Percentiles rank a stretch among this genome's conserved stretches.
These are phyloP conservation scores for Grammothele lineata DNA, from an alignment of 768 basidiomycete species.

Conservation along the genomic window DNA sequence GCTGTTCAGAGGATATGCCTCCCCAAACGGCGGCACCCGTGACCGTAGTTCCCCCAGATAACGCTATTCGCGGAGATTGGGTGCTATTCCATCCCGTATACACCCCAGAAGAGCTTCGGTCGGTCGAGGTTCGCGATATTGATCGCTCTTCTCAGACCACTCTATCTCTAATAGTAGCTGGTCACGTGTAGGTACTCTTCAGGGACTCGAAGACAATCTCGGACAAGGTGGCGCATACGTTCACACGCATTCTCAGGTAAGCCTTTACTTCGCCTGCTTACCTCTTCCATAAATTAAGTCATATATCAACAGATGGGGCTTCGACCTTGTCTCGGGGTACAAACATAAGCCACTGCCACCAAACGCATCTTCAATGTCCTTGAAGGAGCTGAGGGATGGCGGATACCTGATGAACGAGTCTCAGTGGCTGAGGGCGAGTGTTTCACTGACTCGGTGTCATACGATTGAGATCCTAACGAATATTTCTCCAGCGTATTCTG, in stretches of 20 bases:
- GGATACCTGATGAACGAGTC: slow-evolving; percentile 72
- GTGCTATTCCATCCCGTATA: slow-evolving; percentile 94
- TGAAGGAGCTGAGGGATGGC: slow-evolving; percentile 68
- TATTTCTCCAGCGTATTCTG: slow-evolving; percentile 41
- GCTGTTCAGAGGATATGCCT: slow-evolving; percentile 13
- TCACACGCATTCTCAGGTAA: slow-evolving; percentile 54
- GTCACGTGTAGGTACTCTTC: slow-evolving; percentile 56
- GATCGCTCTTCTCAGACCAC: neutral
- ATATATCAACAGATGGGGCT: slow-evolving; percentile 44
- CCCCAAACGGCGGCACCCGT: slow-evolving; percentile 5
- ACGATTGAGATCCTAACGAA: slow-evolving; percentile 27
- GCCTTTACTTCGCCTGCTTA: slow-evolving; percentile 10
- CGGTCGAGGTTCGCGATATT: slow-evolving; percentile 53
- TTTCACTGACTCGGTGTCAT: neutral
- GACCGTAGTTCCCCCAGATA: slow-evolving; percentile 3
- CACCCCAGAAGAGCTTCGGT: slow-evolving; percentile 62
- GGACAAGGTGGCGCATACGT: slow-evolving; percentile 67
- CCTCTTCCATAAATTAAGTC: neutral
- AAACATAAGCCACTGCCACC: slow-evolving; percentile 66
- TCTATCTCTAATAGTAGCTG: neutral
- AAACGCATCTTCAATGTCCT: slow-evolving; percentile 50
- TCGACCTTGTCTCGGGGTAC: slow-evolving; percentile 86
- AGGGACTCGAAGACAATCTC: slow-evolving; percentile 55
- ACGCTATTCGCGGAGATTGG: slow-evolving; percentile 62
- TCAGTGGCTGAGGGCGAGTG: slow-evolving; percentile 70